Conservation (phyloP, 2,329 filamentous ascomycete species). For the Sclerotinia subarctica region DNA sequence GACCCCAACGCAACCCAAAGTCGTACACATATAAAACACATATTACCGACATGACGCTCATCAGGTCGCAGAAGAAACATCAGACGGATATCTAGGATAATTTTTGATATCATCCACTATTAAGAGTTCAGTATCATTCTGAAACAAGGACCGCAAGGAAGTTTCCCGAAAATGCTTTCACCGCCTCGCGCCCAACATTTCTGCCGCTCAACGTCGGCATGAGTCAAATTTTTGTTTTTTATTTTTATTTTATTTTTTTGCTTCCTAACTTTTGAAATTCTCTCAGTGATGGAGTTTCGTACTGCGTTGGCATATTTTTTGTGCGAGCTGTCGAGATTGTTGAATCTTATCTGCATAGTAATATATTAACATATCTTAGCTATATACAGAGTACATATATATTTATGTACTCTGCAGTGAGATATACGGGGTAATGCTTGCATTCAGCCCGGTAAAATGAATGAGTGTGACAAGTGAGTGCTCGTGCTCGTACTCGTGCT, state of each 20-base stretch:
- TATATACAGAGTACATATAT: neutral
- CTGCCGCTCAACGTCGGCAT: neutral
- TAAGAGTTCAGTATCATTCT: neutral
- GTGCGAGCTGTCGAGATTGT: neutral
- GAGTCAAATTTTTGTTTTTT: neutral
- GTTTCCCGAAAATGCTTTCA: slow-evolving; percentile 3
- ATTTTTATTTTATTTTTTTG: neutral
- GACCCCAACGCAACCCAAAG: neutral
- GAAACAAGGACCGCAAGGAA: neutral
- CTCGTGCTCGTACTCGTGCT: neutral
- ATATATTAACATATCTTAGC: neutral
- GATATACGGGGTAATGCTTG: neutral
- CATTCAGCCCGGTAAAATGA: neutral
- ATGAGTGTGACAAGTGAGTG: neutral
- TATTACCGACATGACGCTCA: neutral
- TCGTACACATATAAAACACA: neutral
- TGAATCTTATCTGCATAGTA: neutral
- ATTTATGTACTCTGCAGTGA: neutral
- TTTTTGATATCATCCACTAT: neutral
- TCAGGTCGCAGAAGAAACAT: neutral
- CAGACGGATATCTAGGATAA: neutral
- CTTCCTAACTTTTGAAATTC: neutral
- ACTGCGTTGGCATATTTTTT: neutral
- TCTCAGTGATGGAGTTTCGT: neutral
- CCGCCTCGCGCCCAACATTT: neutral